These are phyloP conservation scores for Fraxinus greggii DNA, from an alignment of 305 asterid genomes.

Conservation along the genomic window DNA sequence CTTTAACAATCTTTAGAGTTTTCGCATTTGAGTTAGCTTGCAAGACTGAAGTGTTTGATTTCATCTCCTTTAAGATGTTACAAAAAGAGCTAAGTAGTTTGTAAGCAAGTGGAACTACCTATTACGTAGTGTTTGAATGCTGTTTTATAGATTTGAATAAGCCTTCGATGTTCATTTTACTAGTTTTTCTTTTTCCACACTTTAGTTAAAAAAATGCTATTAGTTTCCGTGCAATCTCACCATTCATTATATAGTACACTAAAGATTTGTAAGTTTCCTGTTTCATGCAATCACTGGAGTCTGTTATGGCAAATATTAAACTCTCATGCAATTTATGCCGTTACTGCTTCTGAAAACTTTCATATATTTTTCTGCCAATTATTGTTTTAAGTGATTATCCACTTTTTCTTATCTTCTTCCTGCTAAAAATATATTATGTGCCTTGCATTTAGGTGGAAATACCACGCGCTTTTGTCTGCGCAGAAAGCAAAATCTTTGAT, in stretches of 20 bases:
- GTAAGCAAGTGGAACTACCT: neutral
- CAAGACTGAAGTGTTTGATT: neutral
- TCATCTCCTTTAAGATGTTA: neutral
- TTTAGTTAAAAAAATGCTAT: neutral
- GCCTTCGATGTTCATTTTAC: neutral
- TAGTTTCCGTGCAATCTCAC: neutral
- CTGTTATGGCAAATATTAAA: conserved; percentile 11
- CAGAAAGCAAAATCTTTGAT: conserved; percentile 92
- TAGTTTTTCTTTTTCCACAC: neutral
- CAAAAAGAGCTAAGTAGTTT: neutral
- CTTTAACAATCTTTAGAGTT: neutral
- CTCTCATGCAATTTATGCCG: neutral
- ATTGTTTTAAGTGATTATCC: neutral
- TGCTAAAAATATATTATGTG: neutral
- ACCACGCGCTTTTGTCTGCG: conserved; percentile 98
- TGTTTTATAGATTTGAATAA: neutral
- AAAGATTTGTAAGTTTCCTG: neutral
- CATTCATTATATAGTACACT: neutral
- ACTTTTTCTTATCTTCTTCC: neutral
- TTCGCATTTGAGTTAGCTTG: neutral
- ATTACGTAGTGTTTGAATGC: neutral
- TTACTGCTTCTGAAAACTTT: conserved; percentile 1
- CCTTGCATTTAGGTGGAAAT: conserved; percentile 67
- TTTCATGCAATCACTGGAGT: neutral
- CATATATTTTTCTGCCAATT: neutral